These are phyloP conservation scores for Diaporthe sp. DNA, from an alignment of 2,329 filamentous ascomycete genomes.

Conservation along the genomic window DNA sequence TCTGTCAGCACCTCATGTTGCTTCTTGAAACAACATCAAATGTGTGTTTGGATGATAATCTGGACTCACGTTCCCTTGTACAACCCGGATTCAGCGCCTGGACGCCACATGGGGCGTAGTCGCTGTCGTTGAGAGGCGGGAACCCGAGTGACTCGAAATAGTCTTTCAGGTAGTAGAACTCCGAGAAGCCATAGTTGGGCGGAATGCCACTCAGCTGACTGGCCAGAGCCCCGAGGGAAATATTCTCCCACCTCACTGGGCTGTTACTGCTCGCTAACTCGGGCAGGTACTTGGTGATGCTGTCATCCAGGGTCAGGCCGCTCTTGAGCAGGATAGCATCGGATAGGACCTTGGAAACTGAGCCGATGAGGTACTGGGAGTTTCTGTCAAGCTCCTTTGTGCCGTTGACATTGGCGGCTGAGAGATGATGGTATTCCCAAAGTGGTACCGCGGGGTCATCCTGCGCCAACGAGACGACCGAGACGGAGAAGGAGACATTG, in stretches of 20 bases:
- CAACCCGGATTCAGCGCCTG: neutral
- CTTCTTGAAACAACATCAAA: neutral
- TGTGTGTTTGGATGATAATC: neutral
- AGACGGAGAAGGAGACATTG: neutral
- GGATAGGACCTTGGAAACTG: neutral
- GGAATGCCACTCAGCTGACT: neutral
- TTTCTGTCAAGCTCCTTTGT: neutral
- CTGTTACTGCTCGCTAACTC: neutral
- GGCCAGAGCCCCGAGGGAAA: neutral
- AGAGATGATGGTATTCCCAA: neutral
- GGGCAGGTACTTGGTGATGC: neutral
- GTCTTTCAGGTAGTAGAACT: neutral
- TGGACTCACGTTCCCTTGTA: neutral
- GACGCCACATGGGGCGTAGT: neutral
- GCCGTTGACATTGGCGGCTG: neutral
- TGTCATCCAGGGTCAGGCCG: neutral
- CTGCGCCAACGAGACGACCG: neutral
- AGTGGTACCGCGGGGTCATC: neutral
- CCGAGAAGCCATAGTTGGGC: neutral
- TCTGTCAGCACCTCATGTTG: neutral
- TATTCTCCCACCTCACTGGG: neutral
- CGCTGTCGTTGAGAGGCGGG: neutral
- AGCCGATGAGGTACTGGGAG: neutral
- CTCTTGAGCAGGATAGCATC: neutral
- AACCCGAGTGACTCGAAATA: neutral